phyloP scores from a whole-genome alignment of 1,284 basidiomycete species.

The Heterobasidion annosum region DNA sequence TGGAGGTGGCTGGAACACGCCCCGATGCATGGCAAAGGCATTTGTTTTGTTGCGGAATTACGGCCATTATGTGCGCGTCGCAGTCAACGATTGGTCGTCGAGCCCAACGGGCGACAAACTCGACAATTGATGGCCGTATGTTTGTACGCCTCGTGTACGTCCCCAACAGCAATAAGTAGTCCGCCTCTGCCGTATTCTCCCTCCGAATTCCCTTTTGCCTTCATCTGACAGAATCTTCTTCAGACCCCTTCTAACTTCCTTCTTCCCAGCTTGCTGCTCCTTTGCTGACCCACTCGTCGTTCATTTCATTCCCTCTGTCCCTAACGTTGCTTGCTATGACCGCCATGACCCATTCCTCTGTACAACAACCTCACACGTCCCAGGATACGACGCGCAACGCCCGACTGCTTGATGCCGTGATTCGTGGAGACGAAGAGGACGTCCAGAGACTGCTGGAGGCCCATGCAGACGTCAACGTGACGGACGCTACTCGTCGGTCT shows the following conservation, averaged over 20 bases:
- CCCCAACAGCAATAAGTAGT: neutral
- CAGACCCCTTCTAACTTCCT: neutral
- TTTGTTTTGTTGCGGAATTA: neutral
- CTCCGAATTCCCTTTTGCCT: neutral
- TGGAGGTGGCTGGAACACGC: neutral
- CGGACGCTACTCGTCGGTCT: conserved; percentile 49
- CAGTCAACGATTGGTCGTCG: neutral
- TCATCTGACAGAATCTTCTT: neutral
- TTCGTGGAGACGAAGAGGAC: conserved; percentile 43
- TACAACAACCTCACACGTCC: neutral
- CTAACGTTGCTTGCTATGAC: neutral
- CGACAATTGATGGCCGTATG: neutral
- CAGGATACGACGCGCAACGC: conserved; percentile 15
- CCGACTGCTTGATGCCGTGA: conserved; percentile 44
- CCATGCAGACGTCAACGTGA: conserved; percentile 59
- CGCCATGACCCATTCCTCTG: neutral
- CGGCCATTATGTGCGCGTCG: neutral
- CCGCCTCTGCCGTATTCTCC: neutral
- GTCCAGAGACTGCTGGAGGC: conserved; percentile 41
- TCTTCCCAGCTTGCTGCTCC: neutral
- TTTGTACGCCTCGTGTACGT: neutral
- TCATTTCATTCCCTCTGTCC: neutral
- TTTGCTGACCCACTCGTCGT: neutral
- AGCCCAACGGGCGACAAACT: neutral
- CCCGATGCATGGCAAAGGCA: neutral